Conservation (phyloP, 768 basidiomycete species). For the Mycena filopes region DNA sequence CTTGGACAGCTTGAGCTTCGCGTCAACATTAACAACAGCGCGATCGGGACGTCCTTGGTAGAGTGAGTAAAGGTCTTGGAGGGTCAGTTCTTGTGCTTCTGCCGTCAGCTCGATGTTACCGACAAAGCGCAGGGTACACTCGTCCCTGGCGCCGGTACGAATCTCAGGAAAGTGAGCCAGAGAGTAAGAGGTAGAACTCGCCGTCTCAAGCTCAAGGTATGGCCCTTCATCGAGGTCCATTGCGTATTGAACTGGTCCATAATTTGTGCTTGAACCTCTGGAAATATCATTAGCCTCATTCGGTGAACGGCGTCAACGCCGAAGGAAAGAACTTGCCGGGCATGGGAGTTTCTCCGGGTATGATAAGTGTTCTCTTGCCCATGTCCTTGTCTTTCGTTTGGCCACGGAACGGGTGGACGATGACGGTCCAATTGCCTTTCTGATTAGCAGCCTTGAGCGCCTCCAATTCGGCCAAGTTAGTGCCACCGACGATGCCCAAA, state of each 20-base stretch:
- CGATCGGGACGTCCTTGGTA: neutral
- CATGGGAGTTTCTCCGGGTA: conserved; percentile 2
- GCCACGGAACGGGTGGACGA: neutral
- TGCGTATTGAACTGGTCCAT: neutral
- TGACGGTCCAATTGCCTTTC: conserved; percentile 7
- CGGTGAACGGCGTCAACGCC: too few species aligned
- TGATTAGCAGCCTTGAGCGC: neutral
- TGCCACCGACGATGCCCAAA: neutral
- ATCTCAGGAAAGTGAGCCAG: too few species aligned
- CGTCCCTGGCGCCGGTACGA: neutral
- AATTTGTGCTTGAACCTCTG: neutral
- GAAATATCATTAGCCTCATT: neutral
- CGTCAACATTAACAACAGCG: neutral
- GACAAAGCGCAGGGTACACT: neutral
- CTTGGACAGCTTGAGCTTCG: conserved; percentile 13
- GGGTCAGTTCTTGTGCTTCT: neutral
- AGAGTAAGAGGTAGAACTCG: neutral
- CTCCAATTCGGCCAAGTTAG: neutral
- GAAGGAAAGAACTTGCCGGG: neutral
- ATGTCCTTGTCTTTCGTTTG: neutral
- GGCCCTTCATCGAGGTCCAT: neutral
- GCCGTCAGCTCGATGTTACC: neutral
- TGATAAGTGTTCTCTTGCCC: neutral
- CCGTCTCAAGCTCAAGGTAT: conserved; percentile 6
- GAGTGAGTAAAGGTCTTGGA: neutral